Conservation (phyloP, 305 asterid species). For the Rubia tinctorum region DNA sequence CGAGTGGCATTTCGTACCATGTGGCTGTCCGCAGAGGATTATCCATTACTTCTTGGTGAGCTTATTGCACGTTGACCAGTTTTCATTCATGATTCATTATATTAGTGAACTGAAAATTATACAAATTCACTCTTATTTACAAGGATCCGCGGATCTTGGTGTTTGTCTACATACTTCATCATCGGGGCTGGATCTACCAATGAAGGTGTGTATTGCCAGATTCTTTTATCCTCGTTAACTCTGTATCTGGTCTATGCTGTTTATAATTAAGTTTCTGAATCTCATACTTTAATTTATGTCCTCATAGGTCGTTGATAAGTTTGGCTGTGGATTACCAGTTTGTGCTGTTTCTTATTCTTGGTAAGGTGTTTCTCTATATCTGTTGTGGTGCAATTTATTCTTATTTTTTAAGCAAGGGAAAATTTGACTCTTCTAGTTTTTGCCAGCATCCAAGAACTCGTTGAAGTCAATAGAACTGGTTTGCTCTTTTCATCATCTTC, state of each 20-base stretch:
- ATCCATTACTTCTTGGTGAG: slow-evolving; percentile 93
- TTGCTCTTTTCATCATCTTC: slow-evolving; percentile 90
- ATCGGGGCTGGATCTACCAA: slow-evolving; percentile 92
- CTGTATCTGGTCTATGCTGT: background rate
- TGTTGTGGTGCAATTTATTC: background rate
- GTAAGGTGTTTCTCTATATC: slow-evolving; percentile 40
- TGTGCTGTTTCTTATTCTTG: slow-evolving; percentile 98
- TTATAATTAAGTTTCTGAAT: background rate
- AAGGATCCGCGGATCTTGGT: slow-evolving; percentile 94
- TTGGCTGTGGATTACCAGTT: slow-evolving; percentile 97
- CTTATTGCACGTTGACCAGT: slow-evolving; percentile 7
- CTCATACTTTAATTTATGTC: slow-evolving; percentile 24
- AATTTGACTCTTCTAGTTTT: slow-evolving; percentile 21
- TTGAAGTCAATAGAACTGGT: slow-evolving; percentile 82
- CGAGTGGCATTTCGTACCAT: slow-evolving; percentile 97
- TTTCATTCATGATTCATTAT: background rate
- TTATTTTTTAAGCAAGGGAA: background rate
- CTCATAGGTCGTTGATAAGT: slow-evolving; percentile 91
- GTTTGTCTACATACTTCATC: slow-evolving; percentile 97
- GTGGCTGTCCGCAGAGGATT: slow-evolving; percentile 97
- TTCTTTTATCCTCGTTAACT: background rate
- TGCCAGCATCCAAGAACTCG: slow-evolving; percentile 83
- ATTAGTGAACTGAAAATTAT: slow-evolving; percentile 4
- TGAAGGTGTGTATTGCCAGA: slow-evolving; percentile 59
- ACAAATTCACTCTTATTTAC: slow-evolving; percentile 21